Percentiles rank a stretch among this genome's conserved stretches.
Evolutionary conservation across 441 rosid species (phyloP).

Genomic region (Capsella rubella): DNA sequence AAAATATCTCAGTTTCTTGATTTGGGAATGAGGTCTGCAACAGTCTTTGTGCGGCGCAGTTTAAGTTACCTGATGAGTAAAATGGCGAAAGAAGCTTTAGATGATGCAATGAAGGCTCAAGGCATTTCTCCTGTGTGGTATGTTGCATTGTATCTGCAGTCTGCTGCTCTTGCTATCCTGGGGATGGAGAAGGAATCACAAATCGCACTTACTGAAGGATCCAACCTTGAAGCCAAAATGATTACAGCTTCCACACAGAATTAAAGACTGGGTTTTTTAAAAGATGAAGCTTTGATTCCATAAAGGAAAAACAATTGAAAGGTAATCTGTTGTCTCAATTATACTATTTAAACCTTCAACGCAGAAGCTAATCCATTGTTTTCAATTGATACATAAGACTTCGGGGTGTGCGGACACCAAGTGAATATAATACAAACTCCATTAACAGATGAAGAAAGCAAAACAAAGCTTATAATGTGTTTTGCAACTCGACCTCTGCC

Average conservation of each 20-base stretch:
- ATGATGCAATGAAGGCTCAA: conserved; percentile 82
- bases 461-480: background rate
- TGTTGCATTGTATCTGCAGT: conserved; percentile 77
- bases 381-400: conserved; percentile 26
- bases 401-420: conserved; percentile 6
- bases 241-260: conserved; percentile 37
- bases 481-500: conserved; percentile 8
- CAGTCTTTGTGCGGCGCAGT: conserved; percentile 79
- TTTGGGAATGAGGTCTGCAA: conserved; percentile 82
- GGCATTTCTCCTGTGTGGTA: conserved; percentile 83
- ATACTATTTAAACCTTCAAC: conserved; percentile 11
- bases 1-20: conserved; percentile 67
- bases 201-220: conserved; percentile 71
- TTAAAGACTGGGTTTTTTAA: conserved; percentile 10
- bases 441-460: background rate
- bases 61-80: conserved; percentile 70
- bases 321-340: conserved; percentile 2
- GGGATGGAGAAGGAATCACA: conserved; percentile 84
- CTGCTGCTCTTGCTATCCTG: conserved; percentile 64
- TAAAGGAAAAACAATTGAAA: background rate
- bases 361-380: conserved; percentile 32
- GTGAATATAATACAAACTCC: conserved; percentile 21
- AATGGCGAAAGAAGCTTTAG: conserved; percentile 72
- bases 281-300: background rate
- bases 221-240: conserved; percentile 68